Conservation (phyloP, 116 monocot species). For the Papilionanthe hybrid region DNA sequence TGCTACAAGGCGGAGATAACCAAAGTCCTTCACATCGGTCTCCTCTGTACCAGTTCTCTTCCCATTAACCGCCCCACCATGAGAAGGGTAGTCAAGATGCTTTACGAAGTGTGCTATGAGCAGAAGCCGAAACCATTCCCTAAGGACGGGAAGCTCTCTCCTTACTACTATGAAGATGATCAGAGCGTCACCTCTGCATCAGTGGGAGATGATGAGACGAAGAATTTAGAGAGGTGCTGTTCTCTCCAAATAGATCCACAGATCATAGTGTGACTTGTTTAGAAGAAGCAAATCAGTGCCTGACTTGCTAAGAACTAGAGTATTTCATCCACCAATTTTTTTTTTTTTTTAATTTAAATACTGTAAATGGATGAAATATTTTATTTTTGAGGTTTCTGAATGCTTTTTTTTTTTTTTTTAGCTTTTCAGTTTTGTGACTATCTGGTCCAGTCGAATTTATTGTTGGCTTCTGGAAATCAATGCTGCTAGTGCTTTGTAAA, state of each 20-base stretch:
- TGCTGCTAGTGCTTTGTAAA: too few species aligned
- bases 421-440: too few species aligned
- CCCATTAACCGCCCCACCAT: constrained; percentile 69
- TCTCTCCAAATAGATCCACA: neutral
- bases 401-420: too few species aligned
- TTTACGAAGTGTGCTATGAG: constrained; percentile 26
- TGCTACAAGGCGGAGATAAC: constrained; percentile 33
- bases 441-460: too few species aligned
- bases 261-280: neutral
- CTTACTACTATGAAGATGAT: constrained; percentile 33
- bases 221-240: neutral
- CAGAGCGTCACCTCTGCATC: neutral
- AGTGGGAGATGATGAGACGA: neutral
- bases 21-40: constrained; percentile 47
- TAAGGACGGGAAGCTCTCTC: constrained; percentile 24
- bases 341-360: too few species aligned
- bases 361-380: too few species aligned
- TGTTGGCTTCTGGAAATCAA: too few species aligned
- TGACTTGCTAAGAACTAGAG: neutral
- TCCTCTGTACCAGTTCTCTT: constrained; percentile 44
- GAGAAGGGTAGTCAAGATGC: constrained; percentile 58
- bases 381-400: too few species aligned
- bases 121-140: constrained; percentile 15
- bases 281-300: neutral
- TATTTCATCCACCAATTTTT: too few species aligned